Conservation (phyloP, 129 eudicot genomes). For the Deinandra increscens region DNA sequence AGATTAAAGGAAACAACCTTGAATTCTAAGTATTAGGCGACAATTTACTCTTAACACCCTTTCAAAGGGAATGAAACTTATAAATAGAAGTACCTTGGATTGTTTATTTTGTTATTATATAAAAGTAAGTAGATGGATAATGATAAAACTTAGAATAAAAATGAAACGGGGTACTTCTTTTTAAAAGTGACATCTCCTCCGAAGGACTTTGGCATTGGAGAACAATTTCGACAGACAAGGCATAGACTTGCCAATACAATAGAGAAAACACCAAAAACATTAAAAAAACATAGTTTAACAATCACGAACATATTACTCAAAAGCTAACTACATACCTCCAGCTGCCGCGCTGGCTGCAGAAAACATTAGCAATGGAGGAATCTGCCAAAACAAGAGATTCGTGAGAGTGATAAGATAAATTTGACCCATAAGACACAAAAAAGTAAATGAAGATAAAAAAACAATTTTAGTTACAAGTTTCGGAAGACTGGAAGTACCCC, state of each 20-base stretch:
- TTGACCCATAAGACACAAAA: background rate
- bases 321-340: conserved; percentile 59
- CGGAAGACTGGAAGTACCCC: conserved; percentile 56
- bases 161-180: background rate
- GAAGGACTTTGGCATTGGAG: background rate
- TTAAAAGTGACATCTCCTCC: background rate
- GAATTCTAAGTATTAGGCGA: background rate
- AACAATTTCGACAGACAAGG: conserved; percentile 1
- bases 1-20: background rate
- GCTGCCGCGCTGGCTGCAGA: conserved; percentile 86
- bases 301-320: conserved; percentile 13
- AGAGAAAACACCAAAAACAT: background rate
- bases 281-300: background rate
- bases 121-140: background rate
- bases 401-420: background rate
- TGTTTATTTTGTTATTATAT: background rate
- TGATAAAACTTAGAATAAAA: background rate
- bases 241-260: background rate
- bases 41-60: background rate
- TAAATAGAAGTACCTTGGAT: background rate
- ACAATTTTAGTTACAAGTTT: conserved; percentile 3
- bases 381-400: conserved; percentile 38
- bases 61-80: background rate
- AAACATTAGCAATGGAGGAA: conserved; percentile 76
- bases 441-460: background rate